These are phyloP conservation scores for Pyrenopolyporus hunteri DNA, from an alignment of 495 filamentous ascomycete genomes.

Conservation along the genomic window DNA sequence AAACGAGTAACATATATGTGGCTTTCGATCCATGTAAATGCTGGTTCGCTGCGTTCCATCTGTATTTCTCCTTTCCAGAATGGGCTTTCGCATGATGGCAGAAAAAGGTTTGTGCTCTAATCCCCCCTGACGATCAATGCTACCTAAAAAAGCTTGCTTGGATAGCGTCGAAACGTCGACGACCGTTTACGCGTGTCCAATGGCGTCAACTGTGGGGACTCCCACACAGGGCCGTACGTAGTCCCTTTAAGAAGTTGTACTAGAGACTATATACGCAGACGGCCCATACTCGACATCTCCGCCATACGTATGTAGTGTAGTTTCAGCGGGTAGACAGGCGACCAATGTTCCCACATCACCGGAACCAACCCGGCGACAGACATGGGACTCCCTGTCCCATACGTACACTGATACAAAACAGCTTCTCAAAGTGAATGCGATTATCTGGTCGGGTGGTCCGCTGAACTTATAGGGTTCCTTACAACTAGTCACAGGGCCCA, in stretches of 20 bases:
- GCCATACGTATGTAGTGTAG: slow-evolving; percentile 25
- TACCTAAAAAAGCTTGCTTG: slow-evolving; percentile 34
- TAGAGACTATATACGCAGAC: too few species aligned
- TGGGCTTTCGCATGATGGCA: slow-evolving; percentile 11
- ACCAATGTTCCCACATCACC: background rate
- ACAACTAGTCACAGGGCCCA: background rate
- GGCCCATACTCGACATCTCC: too few species aligned
- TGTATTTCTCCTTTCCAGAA: too few species aligned
- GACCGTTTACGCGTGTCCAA: background rate
- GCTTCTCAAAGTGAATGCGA: background rate
- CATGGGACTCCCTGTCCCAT: background rate
- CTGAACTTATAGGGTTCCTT: slow-evolving; percentile 8
- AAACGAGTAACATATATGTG: too few species aligned
- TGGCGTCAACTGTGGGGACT: slow-evolving; percentile 29
- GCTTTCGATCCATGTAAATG: too few species aligned
- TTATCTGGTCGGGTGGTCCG: slow-evolving; percentile 8
- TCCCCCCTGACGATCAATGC: slow-evolving; percentile 23
- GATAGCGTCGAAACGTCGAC: background rate
- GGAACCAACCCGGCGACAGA: background rate
- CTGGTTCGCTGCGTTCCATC: too few species aligned
- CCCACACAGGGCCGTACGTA: background rate
- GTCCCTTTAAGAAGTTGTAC: background rate
- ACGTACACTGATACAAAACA: background rate
- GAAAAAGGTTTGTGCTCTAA: slow-evolving; percentile 27
- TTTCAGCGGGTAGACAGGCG: too few species aligned